Evolutionary conservation across 441 rosid genomes (phyloP).

Genomic region (Iberis amara): DNA sequence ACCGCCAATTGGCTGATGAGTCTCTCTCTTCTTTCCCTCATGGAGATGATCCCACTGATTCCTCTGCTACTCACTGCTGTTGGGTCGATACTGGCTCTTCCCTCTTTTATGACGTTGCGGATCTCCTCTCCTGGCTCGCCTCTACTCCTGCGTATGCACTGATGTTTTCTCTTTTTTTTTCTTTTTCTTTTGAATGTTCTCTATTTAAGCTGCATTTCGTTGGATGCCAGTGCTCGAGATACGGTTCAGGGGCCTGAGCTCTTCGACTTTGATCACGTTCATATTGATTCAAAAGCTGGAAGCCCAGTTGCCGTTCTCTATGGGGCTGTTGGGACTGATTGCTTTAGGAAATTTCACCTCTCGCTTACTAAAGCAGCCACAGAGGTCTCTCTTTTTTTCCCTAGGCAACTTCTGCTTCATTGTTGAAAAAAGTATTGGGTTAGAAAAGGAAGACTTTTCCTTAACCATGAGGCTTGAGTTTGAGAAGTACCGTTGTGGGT

Average conservation of each 20-base stretch:
- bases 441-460: slow-evolving; percentile 4
- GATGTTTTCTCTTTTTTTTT: slow-evolving; percentile 2
- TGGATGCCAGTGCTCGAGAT: slow-evolving; percentile 48
- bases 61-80: slow-evolving; percentile 49
- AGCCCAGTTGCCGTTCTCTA: slow-evolving; percentile 74
- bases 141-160: slow-evolving; percentile 49
- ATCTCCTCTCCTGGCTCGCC: slow-evolving; percentile 60
- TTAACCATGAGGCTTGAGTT: neutral
- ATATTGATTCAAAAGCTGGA: slow-evolving; percentile 55
- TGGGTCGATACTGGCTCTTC: slow-evolving; percentile 91
- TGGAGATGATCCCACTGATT: slow-evolving; percentile 46
- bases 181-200: neutral
- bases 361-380: slow-evolving; percentile 59
- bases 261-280: slow-evolving; percentile 87
- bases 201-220: slow-evolving; percentile 16
- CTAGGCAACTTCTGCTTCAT: neutral
- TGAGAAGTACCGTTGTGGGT: neutral
- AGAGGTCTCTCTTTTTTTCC: slow-evolving; percentile 41
- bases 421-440: neutral
- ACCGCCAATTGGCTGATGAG: slow-evolving; percentile 87
- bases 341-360: slow-evolving; percentile 76
- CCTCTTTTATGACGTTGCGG: slow-evolving; percentile 67
- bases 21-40: slow-evolving; percentile 90
- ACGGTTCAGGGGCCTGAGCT: slow-evolving; percentile 79
- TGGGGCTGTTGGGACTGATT: slow-evolving; percentile 90